These are phyloP conservation scores for Ilyonectria robusta DNA, from an alignment of 2,329 filamentous ascomycete species.

Conservation along the genomic window DNA sequence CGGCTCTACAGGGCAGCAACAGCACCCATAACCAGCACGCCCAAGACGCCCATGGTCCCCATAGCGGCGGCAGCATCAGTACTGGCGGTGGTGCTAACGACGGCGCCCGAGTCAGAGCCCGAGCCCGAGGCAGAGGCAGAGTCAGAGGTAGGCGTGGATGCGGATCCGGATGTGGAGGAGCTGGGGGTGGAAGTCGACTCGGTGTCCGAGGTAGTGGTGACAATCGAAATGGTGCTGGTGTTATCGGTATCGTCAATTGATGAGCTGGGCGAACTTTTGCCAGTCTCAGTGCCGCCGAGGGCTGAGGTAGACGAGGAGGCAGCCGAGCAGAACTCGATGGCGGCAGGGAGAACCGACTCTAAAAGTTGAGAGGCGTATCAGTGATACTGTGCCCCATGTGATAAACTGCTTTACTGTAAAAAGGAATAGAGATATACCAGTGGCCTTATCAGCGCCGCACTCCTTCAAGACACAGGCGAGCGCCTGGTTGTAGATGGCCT, in stretches of 20 bases:
- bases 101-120: background rate
- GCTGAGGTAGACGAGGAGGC: slow-evolving; percentile 17
- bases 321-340: slow-evolving; percentile 24
- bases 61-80: background rate
- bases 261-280: background rate
- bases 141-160: too few species aligned
- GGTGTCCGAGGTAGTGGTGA: background rate
- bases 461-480: slow-evolving; percentile 47
- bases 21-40: slow-evolving; percentile 21
- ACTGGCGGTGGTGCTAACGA: background rate
- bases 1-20: slow-evolving; percentile 1
- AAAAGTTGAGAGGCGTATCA: background rate
- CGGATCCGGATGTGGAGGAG: background rate
- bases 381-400: background rate
- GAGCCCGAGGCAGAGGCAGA: background rate
- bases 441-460: slow-evolving; percentile 15
- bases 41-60: slow-evolving; percentile 9
- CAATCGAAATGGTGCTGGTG: background rate
- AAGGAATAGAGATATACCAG: slow-evolving; percentile 7
- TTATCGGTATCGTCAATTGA: background rate
- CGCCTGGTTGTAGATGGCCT: slow-evolving; percentile 45
- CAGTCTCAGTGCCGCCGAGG: background rate
- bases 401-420: too few species aligned
- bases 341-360: slow-evolving; percentile 29
- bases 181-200: background rate